Evolutionary conservation across 352 stramenopile genomes (phyloP).

Genomic region (Thalassiosira exigua): DNA sequence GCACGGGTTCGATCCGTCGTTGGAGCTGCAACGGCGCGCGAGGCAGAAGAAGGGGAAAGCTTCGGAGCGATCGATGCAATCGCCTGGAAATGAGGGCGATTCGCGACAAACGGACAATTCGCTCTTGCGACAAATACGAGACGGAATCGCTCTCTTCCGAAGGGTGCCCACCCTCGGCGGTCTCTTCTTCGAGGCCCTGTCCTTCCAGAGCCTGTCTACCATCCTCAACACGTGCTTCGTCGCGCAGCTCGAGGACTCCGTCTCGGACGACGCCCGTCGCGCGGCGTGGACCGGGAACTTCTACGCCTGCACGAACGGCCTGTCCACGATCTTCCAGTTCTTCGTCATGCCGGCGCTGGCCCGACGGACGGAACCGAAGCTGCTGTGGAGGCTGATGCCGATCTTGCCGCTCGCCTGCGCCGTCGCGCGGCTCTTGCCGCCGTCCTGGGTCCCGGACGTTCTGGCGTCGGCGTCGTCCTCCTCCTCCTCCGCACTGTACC

Average conservation of each 20-base stretch:
- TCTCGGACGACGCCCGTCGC: constrained; percentile 68
- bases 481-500: constrained; percentile 38
- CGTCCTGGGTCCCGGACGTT: constrained; percentile 6
- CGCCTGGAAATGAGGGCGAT: too few relatives aligned
- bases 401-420: constrained; percentile 51
- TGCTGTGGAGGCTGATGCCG: constrained; percentile 75
- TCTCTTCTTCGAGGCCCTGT: constrained; percentile 81
- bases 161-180: constrained; percentile 71
- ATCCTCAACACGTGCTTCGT: constrained; percentile 82
- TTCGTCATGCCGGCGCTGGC: constrained; percentile 70
- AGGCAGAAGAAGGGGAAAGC: too few relatives aligned
- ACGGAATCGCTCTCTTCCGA: constrained; percentile 62
- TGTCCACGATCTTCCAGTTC: constrained; percentile 80
- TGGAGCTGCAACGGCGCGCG: constrained; percentile 56
- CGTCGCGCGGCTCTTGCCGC: constrained; percentile 28
- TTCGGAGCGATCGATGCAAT: too few relatives aligned
- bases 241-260: constrained; percentile 58
- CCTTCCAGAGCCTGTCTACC: constrained; percentile 80
- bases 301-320: constrained; percentile 73
- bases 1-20: constrained; percentile 74
- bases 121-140: constrained; percentile 39
- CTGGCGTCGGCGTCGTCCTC: constrained; percentile 19
- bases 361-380: constrained; percentile 60
- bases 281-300: constrained; percentile 83
- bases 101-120: constrained; percentile 39